Conservation (phyloP, 2,329 filamentous ascomycete species). For the Calonectria multiphialidica region DNA sequence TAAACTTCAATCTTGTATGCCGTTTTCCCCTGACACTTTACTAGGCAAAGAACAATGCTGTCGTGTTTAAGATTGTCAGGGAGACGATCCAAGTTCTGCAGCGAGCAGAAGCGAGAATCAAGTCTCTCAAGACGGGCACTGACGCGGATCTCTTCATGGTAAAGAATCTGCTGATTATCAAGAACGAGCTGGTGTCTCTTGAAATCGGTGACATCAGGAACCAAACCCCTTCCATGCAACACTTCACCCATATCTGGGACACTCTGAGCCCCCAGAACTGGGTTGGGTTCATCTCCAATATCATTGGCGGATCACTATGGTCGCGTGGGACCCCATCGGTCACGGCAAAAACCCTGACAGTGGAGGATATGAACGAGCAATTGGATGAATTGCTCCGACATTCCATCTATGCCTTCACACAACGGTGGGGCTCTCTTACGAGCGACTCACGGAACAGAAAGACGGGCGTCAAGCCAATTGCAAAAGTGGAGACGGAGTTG, state of each 20-base stretch:
- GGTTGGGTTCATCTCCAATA: conserved; percentile 69
- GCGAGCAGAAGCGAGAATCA: conserved; percentile 79
- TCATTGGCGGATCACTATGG: conserved; percentile 69
- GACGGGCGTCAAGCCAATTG: conserved; percentile 62
- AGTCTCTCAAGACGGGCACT: conserved; percentile 67
- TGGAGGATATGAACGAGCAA: conserved; percentile 73
- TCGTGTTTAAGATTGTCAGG: conserved; percentile 81
- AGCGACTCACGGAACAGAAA: conserved; percentile 62
- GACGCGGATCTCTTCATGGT: conserved; percentile 94
- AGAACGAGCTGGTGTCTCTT: conserved; percentile 95
- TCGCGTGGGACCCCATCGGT: conserved; percentile 51
- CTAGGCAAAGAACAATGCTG: conserved; percentile 61
- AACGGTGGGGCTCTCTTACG: conserved; percentile 66
- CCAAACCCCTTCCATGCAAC: conserved; percentile 63
- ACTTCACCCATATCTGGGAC: conserved; percentile 75
- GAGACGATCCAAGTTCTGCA: conserved; percentile 89
- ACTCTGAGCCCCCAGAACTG: conserved; percentile 69
- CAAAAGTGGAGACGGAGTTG: conserved; percentile 67
- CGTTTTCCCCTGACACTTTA: conserved; percentile 27
- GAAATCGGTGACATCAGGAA: conserved; percentile 83
- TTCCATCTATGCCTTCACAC: conserved; percentile 73
- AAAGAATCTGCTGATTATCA: conserved; percentile 93
- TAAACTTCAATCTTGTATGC: conserved; percentile 15
- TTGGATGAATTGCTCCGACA: conserved; percentile 72
- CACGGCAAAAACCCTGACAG: conserved; percentile 55